Evolutionary conservation across 768 basidiomycete species (phyloP).

Genomic region (Leccinum subgranulosum): DNA sequence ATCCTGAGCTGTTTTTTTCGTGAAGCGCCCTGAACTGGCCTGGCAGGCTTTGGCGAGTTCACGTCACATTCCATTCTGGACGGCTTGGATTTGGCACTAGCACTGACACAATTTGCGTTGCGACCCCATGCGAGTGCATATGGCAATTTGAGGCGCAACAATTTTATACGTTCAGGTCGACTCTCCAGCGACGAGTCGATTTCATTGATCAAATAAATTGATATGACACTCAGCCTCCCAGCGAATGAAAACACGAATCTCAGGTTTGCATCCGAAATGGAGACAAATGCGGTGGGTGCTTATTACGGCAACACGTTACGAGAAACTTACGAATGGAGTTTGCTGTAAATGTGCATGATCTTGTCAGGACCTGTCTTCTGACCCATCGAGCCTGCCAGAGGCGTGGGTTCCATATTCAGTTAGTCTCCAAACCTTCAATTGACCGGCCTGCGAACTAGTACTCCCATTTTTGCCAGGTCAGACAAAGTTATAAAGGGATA

Average conservation of each 20-base stretch:
- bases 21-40: constrained; percentile 13
- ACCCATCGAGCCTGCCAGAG: constrained; percentile 28
- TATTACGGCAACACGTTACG: constrained; percentile 28
- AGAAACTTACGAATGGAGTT: constrained; percentile 24
- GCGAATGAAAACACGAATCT: constrained; percentile 21
- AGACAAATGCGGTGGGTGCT: constrained; percentile 23
- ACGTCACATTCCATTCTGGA: constrained; percentile 26
- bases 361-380: constrained; percentile 29
- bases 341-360: constrained; percentile 27
- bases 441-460: constrained; percentile 17
- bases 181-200: constrained; percentile 17
- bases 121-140: constrained; percentile 1
- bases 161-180: neutral
- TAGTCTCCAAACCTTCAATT: constrained; percentile 16
- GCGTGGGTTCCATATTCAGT: constrained; percentile 31
- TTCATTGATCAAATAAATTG: constrained; percentile 26
- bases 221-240: constrained; percentile 7
- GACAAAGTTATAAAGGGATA: constrained; percentile 33
- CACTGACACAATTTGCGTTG: constrained; percentile 9
- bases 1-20: constrained; percentile 19
- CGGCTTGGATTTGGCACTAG: neutral
- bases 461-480: constrained; percentile 16
- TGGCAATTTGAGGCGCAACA: constrained; percentile 4
- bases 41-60: constrained; percentile 19
- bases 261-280: constrained; percentile 26